These are phyloP conservation scores for Sporothrix dimorphospora DNA, from an alignment of 2,329 filamentous ascomycete species.

Conservation along the genomic window DNA sequence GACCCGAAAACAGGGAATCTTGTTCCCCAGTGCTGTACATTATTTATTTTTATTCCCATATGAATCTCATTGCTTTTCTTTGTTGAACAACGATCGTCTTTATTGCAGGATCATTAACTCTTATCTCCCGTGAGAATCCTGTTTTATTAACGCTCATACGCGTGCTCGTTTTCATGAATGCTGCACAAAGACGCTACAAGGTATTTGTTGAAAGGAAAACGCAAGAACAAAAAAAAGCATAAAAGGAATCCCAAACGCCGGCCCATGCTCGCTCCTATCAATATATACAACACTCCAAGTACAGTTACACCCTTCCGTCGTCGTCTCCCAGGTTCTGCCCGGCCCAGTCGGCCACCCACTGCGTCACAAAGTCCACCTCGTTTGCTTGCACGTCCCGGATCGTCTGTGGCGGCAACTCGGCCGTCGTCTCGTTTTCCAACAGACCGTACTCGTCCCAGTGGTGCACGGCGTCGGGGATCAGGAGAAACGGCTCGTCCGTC, in stretches of 20 bases:
- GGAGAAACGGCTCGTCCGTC: slow-evolving; percentile 67
- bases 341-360: slow-evolving; percentile 33
- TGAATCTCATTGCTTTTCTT: neutral
- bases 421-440: slow-evolving; percentile 62
- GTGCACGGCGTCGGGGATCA: slow-evolving; percentile 73
- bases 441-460: slow-evolving; percentile 78
- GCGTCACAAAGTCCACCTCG: slow-evolving; percentile 33
- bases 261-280: neutral
- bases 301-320: neutral
- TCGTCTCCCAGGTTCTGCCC: neutral
- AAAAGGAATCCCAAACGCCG: neutral
- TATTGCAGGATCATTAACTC: neutral
- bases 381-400: slow-evolving; percentile 31
- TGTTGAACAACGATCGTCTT: neutral
- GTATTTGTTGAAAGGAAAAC: neutral
- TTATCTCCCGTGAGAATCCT: no score
- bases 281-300: neutral
- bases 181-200: neutral
- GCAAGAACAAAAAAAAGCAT: neutral
- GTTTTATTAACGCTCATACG: neutral
- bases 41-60: slow-evolving; percentile 6
- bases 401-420: slow-evolving; percentile 32
- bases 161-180: neutral
- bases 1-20: neutral
- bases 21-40: neutral